These are phyloP conservation scores for Microbotryum intermedium DNA, from an alignment of 1,284 basidiomycete species.

Conservation along the genomic window DNA sequence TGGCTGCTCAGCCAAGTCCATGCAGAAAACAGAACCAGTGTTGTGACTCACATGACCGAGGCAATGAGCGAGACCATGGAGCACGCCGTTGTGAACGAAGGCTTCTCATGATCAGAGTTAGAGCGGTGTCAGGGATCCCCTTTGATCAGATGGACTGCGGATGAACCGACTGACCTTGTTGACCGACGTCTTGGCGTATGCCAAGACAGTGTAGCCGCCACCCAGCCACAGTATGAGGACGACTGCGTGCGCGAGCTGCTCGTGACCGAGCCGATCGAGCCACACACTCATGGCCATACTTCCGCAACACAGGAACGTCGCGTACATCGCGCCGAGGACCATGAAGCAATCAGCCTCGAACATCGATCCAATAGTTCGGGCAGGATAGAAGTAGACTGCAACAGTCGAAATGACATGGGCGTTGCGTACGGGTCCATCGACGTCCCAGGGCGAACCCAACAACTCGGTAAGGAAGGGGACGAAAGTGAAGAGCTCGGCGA, in stretches of 20 bases:
- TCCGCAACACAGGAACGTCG: constrained; percentile 62
- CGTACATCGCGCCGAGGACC: constrained; percentile 57
- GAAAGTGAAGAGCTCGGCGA: constrained; percentile 89
- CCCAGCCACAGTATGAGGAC: constrained; percentile 72
- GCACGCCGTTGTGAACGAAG: constrained; percentile 51
- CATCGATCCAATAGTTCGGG: constrained; percentile 49
- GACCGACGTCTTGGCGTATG: constrained; percentile 85
- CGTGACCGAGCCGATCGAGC: constrained; percentile 42
- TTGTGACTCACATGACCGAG: constrained; percentile 52
- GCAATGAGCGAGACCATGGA: constrained; percentile 77
- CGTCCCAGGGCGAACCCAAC: constrained; percentile 32
- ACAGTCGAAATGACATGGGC: constrained; percentile 35
- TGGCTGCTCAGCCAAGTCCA: background rate
- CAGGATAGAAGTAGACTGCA: constrained; percentile 30
- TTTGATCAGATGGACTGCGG: background rate
- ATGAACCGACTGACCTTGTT: constrained; percentile 56
- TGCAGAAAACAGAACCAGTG: constrained; percentile 12
- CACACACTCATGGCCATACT: constrained; percentile 49
- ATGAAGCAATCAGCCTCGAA: constrained; percentile 76
- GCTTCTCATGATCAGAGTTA: background rate
- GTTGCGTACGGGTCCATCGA: constrained; percentile 32
- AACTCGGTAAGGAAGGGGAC: constrained; percentile 47
- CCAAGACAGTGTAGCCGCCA: constrained; percentile 66
- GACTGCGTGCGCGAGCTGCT: constrained; percentile 35
- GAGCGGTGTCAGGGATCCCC: background rate